Conservation (phyloP, 495 filamentous ascomycete species). For the Poronia punctata region DNA sequence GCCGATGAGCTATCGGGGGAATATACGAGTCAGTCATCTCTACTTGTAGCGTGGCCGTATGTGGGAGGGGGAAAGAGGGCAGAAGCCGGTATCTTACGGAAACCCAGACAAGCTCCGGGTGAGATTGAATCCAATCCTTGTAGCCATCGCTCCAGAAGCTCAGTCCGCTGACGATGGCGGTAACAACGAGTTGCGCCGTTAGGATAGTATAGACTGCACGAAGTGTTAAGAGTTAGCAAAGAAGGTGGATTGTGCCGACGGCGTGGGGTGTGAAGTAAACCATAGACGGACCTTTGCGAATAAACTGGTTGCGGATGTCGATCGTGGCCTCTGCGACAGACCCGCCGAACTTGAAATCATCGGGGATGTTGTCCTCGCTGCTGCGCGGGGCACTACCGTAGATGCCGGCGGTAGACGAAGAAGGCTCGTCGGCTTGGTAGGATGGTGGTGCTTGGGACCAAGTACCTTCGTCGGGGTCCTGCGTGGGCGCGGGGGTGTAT, state of each 20-base stretch:
- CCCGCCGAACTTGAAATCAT: slow-evolving; percentile 98
- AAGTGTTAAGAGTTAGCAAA: background rate
- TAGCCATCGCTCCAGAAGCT: slow-evolving; percentile 78
- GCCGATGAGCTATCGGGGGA: slow-evolving; percentile 51
- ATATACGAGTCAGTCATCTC: slow-evolving; percentile 11
- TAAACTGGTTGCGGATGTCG: slow-evolving; percentile 94
- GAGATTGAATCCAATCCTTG: slow-evolving; percentile 77
- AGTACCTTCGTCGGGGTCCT: slow-evolving; percentile 57
- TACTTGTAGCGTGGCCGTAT: background rate
- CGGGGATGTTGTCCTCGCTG: slow-evolving; percentile 83
- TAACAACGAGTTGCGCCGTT: slow-evolving; percentile 83
- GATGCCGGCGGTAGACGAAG: slow-evolving; percentile 32
- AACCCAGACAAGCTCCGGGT: slow-evolving; percentile 77
- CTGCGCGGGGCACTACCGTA: slow-evolving; percentile 54
- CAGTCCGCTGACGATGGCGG: slow-evolving; percentile 70
- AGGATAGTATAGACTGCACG: slow-evolving; percentile 39
- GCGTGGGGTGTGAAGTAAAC: background rate
- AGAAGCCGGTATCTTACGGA: slow-evolving; percentile 41
- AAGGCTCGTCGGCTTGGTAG: slow-evolving; percentile 49
- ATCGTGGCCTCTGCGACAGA: slow-evolving; percentile 87
- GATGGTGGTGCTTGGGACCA: slow-evolving; percentile 84
- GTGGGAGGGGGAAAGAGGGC: slow-evolving; percentile 1
- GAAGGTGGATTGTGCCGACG: background rate
- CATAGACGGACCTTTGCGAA: slow-evolving; percentile 58
- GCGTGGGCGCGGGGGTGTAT: slow-evolving; percentile 64